These are phyloP conservation scores for Pelargonium myrrhifolium DNA, from an alignment of 441 rosid species.

Conservation along the genomic window DNA sequence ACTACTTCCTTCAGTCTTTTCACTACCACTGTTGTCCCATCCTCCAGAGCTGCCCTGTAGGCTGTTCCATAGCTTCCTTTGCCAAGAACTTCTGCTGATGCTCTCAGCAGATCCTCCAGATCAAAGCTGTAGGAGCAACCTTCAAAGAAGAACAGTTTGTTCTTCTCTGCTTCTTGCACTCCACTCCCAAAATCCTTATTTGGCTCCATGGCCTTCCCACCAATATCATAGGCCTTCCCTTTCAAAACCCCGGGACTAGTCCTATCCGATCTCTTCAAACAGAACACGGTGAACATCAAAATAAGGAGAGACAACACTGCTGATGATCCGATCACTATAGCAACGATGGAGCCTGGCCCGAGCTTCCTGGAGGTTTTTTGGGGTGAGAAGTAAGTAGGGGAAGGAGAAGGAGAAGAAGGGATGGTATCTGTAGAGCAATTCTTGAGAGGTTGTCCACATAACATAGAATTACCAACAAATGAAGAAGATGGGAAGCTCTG, in stretches of 20 bases:
- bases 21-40: constrained; percentile 51
- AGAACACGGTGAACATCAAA: constrained; percentile 25
- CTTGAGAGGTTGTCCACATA: constrained; percentile 39
- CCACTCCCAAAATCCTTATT: constrained; percentile 62
- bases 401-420: constrained; percentile 32
- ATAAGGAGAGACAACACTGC: constrained; percentile 28
- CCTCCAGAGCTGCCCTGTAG: constrained; percentile 59
- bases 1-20: constrained; percentile 57
- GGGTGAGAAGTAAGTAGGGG: constrained; percentile 24
- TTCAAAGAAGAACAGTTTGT: constrained; percentile 51
- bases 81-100: constrained; percentile 71
- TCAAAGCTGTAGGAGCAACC: constrained; percentile 45
- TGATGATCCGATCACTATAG: constrained; percentile 33
- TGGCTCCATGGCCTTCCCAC: constrained; percentile 40
- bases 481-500: constrained; percentile 30
- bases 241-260: constrained; percentile 17
- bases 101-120: constrained; percentile 60
- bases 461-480: constrained; percentile 40
- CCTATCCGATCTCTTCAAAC: constrained; percentile 24
- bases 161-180: constrained; percentile 62
- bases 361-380: constrained; percentile 28
- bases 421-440: constrained; percentile 22
- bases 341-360: constrained; percentile 28
- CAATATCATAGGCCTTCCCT: constrained; percentile 14
- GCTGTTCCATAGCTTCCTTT: constrained; percentile 57